Percentiles rank a stretch among this genome's conserved stretches.
Conservation (phyloP, 352 stramenopile genomes). For the Pythium aphanidermatum region DNA sequence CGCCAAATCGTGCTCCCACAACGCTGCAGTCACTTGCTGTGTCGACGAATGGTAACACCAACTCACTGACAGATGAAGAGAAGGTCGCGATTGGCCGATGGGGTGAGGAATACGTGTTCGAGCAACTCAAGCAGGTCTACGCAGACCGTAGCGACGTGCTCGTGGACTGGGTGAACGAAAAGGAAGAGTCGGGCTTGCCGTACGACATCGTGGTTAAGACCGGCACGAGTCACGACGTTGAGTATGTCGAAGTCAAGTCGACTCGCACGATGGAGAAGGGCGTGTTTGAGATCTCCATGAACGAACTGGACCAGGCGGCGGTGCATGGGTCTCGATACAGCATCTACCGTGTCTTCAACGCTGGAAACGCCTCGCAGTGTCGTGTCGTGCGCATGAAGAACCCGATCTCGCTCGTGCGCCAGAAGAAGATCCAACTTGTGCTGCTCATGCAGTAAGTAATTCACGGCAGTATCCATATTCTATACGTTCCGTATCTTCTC, state of each 20-base stretch:
- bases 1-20: too few species aligned
- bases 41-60: conserved; percentile 15
- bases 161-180: conserved; percentile 70
- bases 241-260: conserved; percentile 85
- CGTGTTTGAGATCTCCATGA: conserved; percentile 88
- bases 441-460: conserved; percentile 64
- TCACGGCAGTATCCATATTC: too few species aligned
- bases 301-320: conserved; percentile 79
- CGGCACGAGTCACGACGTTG: conserved; percentile 36
- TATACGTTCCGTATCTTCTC: conserved; percentile 10
- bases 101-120: conserved; percentile 78
- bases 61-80: conserved; percentile 71
- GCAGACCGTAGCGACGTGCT: conserved; percentile 24
- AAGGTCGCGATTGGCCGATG: conserved; percentile 72
- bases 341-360: conserved; percentile 86
- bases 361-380: conserved; percentile 57
- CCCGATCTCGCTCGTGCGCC: conserved; percentile 67
- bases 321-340: conserved; percentile 71
- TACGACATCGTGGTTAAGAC: conserved; percentile 68
- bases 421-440: conserved; percentile 76
- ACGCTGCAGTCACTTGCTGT: conserved; percentile 6
- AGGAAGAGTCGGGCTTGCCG: conserved; percentile 73
- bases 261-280: conserved; percentile 85
- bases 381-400: conserved; percentile 84
- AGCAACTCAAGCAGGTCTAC: conserved; percentile 53